Percentiles rank a stretch among this genome's conserved stretches.
These are phyloP conservation scores for Larix sibirica DNA, from an alignment of 83 land plant species.

Conservation along the genomic window DNA sequence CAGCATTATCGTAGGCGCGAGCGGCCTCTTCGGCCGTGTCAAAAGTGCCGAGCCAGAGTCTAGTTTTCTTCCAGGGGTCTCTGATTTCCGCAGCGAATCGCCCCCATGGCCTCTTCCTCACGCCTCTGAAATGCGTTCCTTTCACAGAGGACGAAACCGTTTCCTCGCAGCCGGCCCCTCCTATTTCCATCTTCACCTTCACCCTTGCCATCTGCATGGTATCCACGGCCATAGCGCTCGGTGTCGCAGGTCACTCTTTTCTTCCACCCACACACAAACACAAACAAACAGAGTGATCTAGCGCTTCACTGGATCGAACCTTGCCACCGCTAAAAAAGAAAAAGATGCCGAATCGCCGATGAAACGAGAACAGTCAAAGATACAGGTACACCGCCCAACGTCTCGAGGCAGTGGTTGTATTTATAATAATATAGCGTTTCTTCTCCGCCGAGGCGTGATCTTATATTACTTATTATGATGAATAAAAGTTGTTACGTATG, in stretches of 20 bases:
- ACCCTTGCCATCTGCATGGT: constrained; percentile 8
- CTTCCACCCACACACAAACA: too few relatives aligned
- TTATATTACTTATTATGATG: too few relatives aligned
- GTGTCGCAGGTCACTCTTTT: background rate
- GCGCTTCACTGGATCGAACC: background rate
- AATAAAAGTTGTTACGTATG: too few relatives aligned
- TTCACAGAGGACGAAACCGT: background rate
- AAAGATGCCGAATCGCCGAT: background rate
- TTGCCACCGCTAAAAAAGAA: too few relatives aligned
- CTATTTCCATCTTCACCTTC: background rate
- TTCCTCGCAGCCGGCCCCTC: background rate
- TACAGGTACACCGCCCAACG: background rate
- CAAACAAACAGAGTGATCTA: background rate
- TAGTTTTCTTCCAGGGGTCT: constrained; percentile 16
- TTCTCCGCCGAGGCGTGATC: background rate
- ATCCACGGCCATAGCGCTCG: background rate
- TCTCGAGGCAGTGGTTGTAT: background rate
- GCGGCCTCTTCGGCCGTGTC: constrained; percentile 16
- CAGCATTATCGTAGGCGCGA: constrained; percentile 10
- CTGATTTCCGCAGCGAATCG: constrained; percentile 13
- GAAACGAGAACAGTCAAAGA: background rate
- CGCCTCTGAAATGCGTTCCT: constrained; percentile 14
- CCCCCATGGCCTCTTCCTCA: constrained; percentile 13
- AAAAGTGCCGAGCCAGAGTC: constrained; percentile 14
- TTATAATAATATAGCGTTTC: constrained; percentile 1